Evolutionary conservation across 2,329 filamentous ascomycete genomes (phyloP).

Genomic region (Penicillium griseofulvum): DNA sequence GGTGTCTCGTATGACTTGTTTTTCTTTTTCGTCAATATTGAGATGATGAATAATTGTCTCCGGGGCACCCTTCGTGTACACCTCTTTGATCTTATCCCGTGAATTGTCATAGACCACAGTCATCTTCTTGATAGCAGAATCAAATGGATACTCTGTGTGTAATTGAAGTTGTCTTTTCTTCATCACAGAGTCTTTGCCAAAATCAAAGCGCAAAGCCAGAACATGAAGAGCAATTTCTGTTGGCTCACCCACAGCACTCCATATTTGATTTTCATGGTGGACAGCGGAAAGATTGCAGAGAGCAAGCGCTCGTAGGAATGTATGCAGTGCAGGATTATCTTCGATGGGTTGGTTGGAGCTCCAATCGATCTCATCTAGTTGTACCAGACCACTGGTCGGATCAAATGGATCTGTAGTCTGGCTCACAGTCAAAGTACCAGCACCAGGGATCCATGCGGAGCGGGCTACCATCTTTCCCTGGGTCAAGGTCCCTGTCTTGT

Average conservation of each 20-base stretch:
- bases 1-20: conserved; percentile 25
- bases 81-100: conserved; percentile 31
- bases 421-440: conserved; percentile 53
- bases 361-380: conserved; percentile 35
- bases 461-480: conserved; percentile 61
- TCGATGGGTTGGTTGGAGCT: conserved; percentile 24
- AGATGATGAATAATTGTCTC: conserved; percentile 52
- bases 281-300: conserved; percentile 56
- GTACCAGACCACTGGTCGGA: conserved; percentile 52
- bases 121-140: conserved; percentile 65
- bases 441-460: conserved; percentile 56
- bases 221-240: conserved; percentile 68
- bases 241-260: conserved; percentile 61
- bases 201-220: conserved; percentile 60
- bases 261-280: conserved; percentile 43
- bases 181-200: conserved; percentile 49
- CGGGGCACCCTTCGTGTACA: conserved; percentile 63
- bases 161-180: conserved; percentile 15
- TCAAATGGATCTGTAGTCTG: conserved; percentile 55
- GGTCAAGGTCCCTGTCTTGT: conserved; percentile 57
- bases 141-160: conserved; percentile 61
- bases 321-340: conserved; percentile 42
- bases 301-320: conserved; percentile 54
- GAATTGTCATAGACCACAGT: conserved; percentile 56
- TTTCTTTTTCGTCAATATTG: conserved; percentile 18